Evolutionary conservation across 208 protist species (phyloP).

Genomic region (Tritrichomonas musculus): DNA sequence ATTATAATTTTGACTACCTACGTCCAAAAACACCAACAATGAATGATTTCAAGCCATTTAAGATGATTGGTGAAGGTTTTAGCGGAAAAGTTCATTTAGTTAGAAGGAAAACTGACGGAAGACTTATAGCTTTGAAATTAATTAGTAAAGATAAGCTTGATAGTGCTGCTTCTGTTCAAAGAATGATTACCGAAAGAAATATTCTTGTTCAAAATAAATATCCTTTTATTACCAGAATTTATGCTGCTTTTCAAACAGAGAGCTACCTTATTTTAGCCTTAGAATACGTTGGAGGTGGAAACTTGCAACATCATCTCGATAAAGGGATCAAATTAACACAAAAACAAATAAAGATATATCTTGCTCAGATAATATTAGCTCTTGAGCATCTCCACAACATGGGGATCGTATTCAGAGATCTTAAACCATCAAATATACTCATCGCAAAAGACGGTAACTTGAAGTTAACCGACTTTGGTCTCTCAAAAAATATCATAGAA

Average conservation of each 20-base stretch:
- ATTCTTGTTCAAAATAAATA: neutral
- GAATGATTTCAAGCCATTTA: conserved; percentile 58
- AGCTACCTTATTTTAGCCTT: conserved; percentile 1
- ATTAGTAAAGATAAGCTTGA: no score
- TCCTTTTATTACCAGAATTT: neutral
- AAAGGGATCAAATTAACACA: neutral
- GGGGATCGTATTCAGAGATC: neutral
- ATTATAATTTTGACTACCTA: neutral
- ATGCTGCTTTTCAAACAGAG: conserved; percentile 13
- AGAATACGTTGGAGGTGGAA: neutral
- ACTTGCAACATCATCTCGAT: neutral
- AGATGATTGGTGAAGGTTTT: conserved; percentile 60
- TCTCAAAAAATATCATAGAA: neutral
- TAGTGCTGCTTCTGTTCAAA: neutral
- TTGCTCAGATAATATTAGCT: neutral
- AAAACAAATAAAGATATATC: neutral
- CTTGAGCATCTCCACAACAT: neutral
- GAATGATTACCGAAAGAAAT: neutral
- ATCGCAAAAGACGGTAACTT: neutral
- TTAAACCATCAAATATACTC: neutral
- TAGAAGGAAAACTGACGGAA: conserved; percentile 48
- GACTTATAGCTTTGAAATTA: neutral
- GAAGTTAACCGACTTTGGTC: neutral
- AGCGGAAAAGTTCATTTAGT: conserved; percentile 60
- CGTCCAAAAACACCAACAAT: neutral